Evolutionary conservation across 768 basidiomycete species (phyloP).

Genomic region (Boletus sp.): DNA sequence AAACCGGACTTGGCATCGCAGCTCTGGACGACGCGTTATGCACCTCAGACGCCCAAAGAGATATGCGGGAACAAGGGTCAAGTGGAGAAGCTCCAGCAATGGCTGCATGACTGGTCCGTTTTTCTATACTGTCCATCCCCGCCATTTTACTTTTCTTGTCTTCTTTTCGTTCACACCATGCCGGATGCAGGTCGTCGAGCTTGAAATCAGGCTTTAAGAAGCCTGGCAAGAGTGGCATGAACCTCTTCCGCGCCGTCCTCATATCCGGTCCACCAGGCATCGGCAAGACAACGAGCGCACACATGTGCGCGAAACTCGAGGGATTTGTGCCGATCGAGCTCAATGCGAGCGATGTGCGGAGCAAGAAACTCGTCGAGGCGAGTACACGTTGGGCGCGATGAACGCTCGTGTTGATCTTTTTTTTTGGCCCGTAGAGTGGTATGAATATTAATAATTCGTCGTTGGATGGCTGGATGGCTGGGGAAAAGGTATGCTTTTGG

Average conservation of each 20-base stretch:
- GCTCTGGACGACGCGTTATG: conserved; percentile 95
- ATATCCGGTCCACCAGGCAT: conserved; percentile 95
- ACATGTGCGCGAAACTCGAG: conserved; percentile 84
- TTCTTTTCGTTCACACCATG: not conserved
- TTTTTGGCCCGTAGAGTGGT: conserved; percentile 52
- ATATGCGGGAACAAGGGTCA: conserved; percentile 93
- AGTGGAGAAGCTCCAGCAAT: conserved; percentile 83
- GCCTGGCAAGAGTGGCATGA: conserved; percentile 88
- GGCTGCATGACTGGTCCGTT: conserved; percentile 84
- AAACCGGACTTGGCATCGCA: conserved; percentile 54
- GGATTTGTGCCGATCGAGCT: conserved; percentile 93
- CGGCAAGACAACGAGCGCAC: conserved; percentile 96
- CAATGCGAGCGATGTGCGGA: conserved; percentile 93
- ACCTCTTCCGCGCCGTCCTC: conserved; percentile 79
- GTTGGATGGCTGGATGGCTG: conserved; percentile 80
- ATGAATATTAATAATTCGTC: conserved; percentile 90
- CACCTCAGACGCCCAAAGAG: conserved; percentile 82
- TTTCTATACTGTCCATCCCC: not conserved
- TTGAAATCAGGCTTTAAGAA: conserved; percentile 83
- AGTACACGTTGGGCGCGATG: not conserved
- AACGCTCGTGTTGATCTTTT: not conserved
- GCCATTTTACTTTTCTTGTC: too few species aligned
- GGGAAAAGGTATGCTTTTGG: conserved; percentile 46
- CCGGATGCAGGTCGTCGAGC: conserved; percentile 58
- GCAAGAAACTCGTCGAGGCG: conserved; percentile 96